Percentiles rank a stretch among this genome's conserved stretches.
These are phyloP conservation scores for Hemisphaericaspora xylofermentans DNA, from an alignment of 1,139 yeast genomes.

Conservation along the genomic window DNA sequence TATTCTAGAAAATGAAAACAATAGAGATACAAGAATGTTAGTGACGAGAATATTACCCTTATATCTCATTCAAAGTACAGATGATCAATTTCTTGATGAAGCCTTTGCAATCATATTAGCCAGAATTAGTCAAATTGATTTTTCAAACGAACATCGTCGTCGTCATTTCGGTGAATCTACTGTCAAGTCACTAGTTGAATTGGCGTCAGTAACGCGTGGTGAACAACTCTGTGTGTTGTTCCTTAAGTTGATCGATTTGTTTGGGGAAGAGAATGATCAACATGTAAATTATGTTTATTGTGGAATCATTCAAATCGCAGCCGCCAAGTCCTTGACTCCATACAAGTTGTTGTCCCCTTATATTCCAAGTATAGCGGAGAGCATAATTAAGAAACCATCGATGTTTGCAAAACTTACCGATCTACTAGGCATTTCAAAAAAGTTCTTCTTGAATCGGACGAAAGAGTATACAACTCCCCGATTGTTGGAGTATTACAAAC, in stretches of 20 bases:
- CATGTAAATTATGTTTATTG: conserved; percentile 64
- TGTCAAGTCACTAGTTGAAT: conserved; percentile 57
- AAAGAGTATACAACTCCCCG: conserved; percentile 76
- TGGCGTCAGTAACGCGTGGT: conserved; percentile 59
- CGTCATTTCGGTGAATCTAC: conserved; percentile 61
- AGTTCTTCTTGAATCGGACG: conserved; percentile 66
- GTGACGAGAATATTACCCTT: conserved; percentile 49
- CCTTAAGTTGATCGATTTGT: conserved; percentile 55
- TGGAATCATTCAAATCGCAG: conserved; percentile 50
- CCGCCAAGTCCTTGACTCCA: conserved; percentile 49
- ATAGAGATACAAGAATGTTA: conserved; percentile 54
- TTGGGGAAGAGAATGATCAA: conserved; percentile 62
- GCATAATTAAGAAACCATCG: conserved; percentile 60
- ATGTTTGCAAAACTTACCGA: conserved; percentile 61
- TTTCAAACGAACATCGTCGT: conserved; percentile 23
- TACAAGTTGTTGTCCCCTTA: conserved; percentile 77
- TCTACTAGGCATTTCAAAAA: conserved; percentile 59
- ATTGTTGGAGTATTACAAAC: conserved; percentile 62
- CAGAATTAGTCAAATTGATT: conserved; percentile 35
- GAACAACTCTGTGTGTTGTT: conserved; percentile 62
- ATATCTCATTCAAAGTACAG: conserved; percentile 32
- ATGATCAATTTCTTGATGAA: conserved; percentile 27
- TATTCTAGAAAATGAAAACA: conserved; percentile 24
- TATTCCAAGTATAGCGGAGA: conserved; percentile 70
- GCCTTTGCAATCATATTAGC: conserved; percentile 39